phyloP scores from a whole-genome alignment of 192 early-diverging fungal genomes.

The Linderina pennispora region DNA sequence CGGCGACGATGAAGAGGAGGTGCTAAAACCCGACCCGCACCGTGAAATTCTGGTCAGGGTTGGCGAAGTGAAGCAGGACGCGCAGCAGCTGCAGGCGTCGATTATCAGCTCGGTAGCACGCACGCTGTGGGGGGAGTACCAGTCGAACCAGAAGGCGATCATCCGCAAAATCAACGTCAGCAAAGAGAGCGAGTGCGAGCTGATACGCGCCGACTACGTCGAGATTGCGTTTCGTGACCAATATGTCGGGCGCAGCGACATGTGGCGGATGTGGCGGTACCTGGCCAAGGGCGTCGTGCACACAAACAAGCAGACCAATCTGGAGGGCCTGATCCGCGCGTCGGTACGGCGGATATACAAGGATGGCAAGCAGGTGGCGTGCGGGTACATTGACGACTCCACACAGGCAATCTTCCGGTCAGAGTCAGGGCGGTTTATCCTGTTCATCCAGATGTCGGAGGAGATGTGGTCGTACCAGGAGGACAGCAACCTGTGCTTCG shows the following conservation, averaged over 20 bases:
- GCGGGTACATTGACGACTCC: conserved; percentile 70
- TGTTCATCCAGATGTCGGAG: conserved; percentile 93
- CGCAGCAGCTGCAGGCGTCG: conserved; percentile 32
- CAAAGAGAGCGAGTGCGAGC: conserved; percentile 26
- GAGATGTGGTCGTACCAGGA: conserved; percentile 99
- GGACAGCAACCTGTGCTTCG: conserved; percentile 93
- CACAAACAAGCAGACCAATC: conserved; percentile 65
- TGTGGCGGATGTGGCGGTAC: conserved; percentile 80
- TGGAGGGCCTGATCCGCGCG: conserved; percentile 65
- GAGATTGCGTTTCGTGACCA: conserved; percentile 87
- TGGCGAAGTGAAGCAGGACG: conserved; percentile 35
- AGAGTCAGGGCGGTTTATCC: conserved; percentile 87
- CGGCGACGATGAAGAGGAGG: conserved; percentile 7
- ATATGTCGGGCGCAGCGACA: conserved; percentile 86
- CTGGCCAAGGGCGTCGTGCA: conserved; percentile 69
- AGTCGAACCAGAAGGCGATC: conserved; percentile 23
- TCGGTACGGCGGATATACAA: conserved; percentile 77
- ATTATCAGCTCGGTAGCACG: conserved; percentile 20
- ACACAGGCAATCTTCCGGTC: conserved; percentile 90
- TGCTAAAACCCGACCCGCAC: conserved; percentile 13
- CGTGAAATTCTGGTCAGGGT: conserved; percentile 38
- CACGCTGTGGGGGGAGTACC: conserved; percentile 37
- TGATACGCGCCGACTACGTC: conserved; percentile 69
- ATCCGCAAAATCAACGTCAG: conserved; percentile 56
- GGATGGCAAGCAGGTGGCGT: conserved; percentile 55